Percentiles rank a stretch among this genome's conserved stretches.
Conservation (phyloP, 805 yeast species). For the Yamadazyma olivae region DNA sequence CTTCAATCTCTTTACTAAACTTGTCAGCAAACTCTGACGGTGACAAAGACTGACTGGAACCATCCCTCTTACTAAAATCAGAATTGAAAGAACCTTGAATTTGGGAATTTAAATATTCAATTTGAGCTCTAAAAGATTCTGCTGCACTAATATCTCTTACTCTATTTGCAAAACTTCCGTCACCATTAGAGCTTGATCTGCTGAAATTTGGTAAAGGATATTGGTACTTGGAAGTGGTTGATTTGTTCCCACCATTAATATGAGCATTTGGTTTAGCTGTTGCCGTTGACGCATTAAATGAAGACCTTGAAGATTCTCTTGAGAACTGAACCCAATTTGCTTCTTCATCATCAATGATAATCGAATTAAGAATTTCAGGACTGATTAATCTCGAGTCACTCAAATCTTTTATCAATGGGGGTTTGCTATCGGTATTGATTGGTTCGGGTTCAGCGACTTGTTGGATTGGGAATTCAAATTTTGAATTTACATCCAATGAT, state of each 20-base stretch:
- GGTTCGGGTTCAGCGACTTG: neutral
- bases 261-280: neutral
- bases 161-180: conserved; percentile 8
- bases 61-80: conserved; percentile 8
- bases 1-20: conserved; percentile 25
- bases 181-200: conserved; percentile 4
- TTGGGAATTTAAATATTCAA: conserved; percentile 11
- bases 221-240: neutral
- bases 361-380: conserved; percentile 3
- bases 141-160: conserved; percentile 13
- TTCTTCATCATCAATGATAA: conserved; percentile 14
- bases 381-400: conserved; percentile 4
- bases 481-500: conserved; percentile 24
- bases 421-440: conserved; percentile 1
- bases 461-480: conserved; percentile 25
- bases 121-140: conserved; percentile 12
- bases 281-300: neutral
- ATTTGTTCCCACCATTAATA: neutral
- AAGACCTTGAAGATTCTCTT: conserved; percentile 15
- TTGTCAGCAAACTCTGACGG: conserved; percentile 25
- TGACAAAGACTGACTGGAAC: conserved; percentile 22
- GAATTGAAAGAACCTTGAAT: conserved; percentile 5
- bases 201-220: conserved; percentile 4
- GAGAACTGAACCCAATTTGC: conserved; percentile 24
- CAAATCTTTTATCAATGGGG: conserved; percentile 6